Conservation (phyloP, 2,329 filamentous ascomycete species). For the Beauveria medogensis region DNA sequence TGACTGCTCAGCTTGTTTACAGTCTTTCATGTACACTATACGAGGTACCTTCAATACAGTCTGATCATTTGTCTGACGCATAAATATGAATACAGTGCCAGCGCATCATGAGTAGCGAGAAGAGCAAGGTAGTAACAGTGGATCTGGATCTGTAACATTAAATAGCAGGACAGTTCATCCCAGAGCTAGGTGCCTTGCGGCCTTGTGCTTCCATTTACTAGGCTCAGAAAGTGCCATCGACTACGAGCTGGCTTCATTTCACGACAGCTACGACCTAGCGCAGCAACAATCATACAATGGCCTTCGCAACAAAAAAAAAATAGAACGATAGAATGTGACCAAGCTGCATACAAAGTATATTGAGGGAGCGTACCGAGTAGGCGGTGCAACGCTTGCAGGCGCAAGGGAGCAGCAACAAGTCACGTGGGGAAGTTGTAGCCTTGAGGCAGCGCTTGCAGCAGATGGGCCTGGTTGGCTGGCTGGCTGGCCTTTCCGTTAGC, state of each 20-base stretch:
- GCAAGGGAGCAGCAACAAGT: slow-evolving; percentile 13
- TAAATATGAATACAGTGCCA: background rate
- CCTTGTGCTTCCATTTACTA: background rate
- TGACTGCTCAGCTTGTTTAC: background rate
- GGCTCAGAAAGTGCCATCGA: background rate
- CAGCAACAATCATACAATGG: background rate
- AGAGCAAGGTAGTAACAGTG: background rate
- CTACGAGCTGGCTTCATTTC: background rate
- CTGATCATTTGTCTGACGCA: background rate
- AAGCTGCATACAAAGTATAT: too few species aligned
- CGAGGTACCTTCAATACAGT: slow-evolving; percentile 7
- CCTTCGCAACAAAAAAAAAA: background rate
- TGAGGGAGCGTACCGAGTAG: background rate
- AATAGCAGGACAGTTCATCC: background rate
- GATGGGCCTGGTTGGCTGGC: slow-evolving; percentile 15
- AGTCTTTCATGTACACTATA: slow-evolving; percentile 7
- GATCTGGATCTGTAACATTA: background rate
- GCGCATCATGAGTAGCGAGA: background rate
- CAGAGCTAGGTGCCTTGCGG: background rate
- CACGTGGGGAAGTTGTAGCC: slow-evolving; percentile 26
- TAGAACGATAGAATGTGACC: too few species aligned
- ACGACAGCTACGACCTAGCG: background rate
- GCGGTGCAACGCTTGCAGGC: background rate
- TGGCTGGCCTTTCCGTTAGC: slow-evolving; percentile 17
- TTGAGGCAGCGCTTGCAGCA: slow-evolving; percentile 11